A percentile compares a stretch with the other conserved stretches of the same genome.
phyloP scores from a whole-genome alignment of 306 rosid genomes.

The Adenanthera pavonina region DNA sequence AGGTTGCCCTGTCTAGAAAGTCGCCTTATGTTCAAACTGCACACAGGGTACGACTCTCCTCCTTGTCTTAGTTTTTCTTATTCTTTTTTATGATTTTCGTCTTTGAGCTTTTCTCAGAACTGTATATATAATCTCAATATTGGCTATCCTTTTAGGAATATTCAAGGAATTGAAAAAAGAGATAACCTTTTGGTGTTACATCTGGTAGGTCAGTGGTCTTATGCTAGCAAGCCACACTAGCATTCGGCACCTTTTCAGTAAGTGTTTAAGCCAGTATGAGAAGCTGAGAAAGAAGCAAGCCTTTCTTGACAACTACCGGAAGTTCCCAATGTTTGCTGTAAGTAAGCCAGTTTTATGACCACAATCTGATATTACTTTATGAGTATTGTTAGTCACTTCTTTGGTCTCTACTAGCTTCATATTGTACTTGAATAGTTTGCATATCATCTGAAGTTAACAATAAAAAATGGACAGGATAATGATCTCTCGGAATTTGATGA shows the following conservation, averaged over 20 bases:
- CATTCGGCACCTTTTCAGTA: slow-evolving; percentile 97
- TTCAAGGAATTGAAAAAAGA: background rate
- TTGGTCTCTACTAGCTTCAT: slow-evolving; percentile 30
- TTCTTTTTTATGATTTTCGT: slow-evolving; percentile 17
- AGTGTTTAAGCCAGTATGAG: slow-evolving; percentile 93
- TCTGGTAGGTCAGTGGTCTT: slow-evolving; percentile 91
- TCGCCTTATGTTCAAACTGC: slow-evolving; percentile 99
- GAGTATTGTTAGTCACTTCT: slow-evolving; percentile 22
- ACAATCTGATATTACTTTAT: slow-evolving; percentile 25
- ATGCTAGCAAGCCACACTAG: slow-evolving; percentile 99
- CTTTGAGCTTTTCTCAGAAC: slow-evolving; percentile 18
- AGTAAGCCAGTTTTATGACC: slow-evolving; percentile 46
- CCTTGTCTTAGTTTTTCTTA: slow-evolving; percentile 21
- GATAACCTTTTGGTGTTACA: slow-evolving; percentile 42
- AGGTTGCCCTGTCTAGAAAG: slow-evolving; percentile 98
- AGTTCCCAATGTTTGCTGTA: slow-evolving; percentile 99
- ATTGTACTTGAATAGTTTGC: slow-evolving; percentile 28
- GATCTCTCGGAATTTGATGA: slow-evolving; percentile 99
- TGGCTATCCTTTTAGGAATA: background rate
- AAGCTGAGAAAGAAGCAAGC: slow-evolving; percentile 98
- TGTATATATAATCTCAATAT: slow-evolving; percentile 17
- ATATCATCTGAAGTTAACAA: slow-evolving; percentile 39
- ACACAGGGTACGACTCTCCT: slow-evolving; percentile 68
- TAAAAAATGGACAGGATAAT: slow-evolving; percentile 74
- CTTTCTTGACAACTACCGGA: slow-evolving; percentile 92